These are phyloP conservation scores for Aspergillus nomiae DNA, from an alignment of 2,329 filamentous ascomycete species.

Conservation along the genomic window DNA sequence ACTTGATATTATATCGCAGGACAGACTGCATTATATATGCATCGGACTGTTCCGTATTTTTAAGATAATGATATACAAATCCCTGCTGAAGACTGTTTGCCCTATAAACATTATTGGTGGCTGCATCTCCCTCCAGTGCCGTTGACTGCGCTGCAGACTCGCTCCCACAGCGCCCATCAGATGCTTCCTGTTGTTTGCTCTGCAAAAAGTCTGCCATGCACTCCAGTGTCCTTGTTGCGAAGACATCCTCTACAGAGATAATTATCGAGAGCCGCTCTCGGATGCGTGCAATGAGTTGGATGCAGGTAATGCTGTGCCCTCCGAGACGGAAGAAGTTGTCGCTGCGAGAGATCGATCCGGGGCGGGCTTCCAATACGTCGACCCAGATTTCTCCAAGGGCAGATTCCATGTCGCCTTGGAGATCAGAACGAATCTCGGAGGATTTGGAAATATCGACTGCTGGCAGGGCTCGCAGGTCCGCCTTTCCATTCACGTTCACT, in stretches of 20 bases:
- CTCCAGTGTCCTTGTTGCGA: background rate
- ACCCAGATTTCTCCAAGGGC: background rate
- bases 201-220: background rate
- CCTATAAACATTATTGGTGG: background rate
- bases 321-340: background rate
- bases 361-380: background rate
- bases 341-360: background rate
- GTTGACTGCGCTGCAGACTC: background rate
- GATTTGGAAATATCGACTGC: background rate
- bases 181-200: background rate
- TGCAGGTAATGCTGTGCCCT: background rate
- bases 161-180: background rate
- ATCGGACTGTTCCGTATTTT: background rate
- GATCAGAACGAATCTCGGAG: background rate
- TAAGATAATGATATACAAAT: background rate
- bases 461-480: background rate
- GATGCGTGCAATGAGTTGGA: background rate
- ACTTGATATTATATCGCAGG: background rate
- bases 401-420: background rate
- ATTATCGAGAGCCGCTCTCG: background rate
- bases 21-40: background rate
- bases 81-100: background rate
- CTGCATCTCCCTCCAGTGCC: background rate
- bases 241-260: background rate
- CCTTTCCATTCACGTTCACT: background rate